Evolutionary conservation across 495 filamentous ascomycete species (phyloP).

Genomic region (Immersiella caudata): DNA sequence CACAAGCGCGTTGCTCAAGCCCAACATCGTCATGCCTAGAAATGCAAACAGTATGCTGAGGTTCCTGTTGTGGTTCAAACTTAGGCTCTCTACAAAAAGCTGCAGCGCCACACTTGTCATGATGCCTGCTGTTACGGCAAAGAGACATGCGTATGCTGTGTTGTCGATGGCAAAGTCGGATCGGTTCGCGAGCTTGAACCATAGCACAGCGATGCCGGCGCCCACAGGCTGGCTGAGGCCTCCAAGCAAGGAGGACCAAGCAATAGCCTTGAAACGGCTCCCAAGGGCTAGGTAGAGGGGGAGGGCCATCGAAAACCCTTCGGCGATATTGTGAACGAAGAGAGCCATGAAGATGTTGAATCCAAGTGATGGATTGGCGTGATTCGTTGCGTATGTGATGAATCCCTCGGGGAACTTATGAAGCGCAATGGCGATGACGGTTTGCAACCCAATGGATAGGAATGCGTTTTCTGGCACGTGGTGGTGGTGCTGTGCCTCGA

Average conservation of each 20-base stretch:
- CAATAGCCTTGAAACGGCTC: conserved; percentile 74
- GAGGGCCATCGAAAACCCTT: conserved; percentile 92
- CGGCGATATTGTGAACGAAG: conserved; percentile 96
- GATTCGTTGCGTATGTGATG: conserved; percentile 97
- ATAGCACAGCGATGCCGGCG: conserved; percentile 79
- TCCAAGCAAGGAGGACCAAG: conserved; percentile 81
- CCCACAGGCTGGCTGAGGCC: conserved; percentile 86
- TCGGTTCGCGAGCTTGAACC: conserved; percentile 67
- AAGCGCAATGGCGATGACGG: conserved; percentile 87
- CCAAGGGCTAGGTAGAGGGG: conserved; percentile 86
- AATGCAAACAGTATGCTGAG: conserved; percentile 86
- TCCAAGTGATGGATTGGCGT: conserved; percentile 85
- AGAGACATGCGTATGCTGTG: conserved; percentile 84
- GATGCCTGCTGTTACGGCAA: conserved; percentile 87
- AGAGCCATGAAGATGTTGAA: conserved; percentile 91
- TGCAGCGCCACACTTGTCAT: conserved; percentile 92
- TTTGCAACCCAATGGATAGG: conserved; percentile 89
- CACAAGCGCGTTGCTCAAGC: conserved; percentile 76
- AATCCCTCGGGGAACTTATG: conserved; percentile 98
- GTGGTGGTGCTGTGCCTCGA: conserved; percentile 76
- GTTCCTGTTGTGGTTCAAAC: conserved; percentile 74
- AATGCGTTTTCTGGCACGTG: conserved; percentile 97
- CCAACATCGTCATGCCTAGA: conserved; percentile 86
- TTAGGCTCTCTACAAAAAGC: conserved; percentile 83
- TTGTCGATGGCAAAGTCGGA: conserved; percentile 59